A percentile compares a stretch with the other conserved stretches of the same genome.
Evolutionary conservation across 139 green algal species (phyloP).

Genomic region (Volvox reticuliferus): DNA sequence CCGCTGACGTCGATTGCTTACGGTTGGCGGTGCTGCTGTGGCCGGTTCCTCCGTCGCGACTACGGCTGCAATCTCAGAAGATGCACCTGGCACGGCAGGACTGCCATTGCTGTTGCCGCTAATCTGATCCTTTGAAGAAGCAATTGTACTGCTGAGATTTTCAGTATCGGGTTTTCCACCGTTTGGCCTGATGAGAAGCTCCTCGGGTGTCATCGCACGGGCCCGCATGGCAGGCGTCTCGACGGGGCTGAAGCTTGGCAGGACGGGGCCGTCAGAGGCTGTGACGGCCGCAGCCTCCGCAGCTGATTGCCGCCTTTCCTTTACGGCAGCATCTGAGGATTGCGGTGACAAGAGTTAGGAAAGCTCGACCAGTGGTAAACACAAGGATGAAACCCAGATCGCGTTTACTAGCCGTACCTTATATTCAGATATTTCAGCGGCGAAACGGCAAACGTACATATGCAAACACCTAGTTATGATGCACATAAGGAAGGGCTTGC

Average conservation of each 20-base stretch:
- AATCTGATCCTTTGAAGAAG: background rate
- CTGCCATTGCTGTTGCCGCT: background rate
- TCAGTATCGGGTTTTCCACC: background rate
- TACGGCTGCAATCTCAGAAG: background rate
- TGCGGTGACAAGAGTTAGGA: too few species aligned
- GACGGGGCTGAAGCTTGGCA: slow-evolving; percentile 31
- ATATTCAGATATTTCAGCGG: too few species aligned
- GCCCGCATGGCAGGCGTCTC: slow-evolving; percentile 39
- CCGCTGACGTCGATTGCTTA: slow-evolving; percentile 14
- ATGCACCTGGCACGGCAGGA: background rate
- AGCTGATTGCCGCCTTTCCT: background rate
- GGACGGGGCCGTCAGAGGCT: slow-evolving; percentile 9
- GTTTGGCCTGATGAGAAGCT: background rate
- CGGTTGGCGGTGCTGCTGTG: background rate
- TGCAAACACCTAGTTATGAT: too few species aligned
- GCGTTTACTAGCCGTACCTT: too few species aligned
- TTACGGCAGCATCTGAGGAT: background rate
- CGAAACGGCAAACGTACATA: too few species aligned
- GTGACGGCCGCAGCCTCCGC: background rate
- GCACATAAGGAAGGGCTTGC: too few species aligned
- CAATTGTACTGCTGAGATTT: background rate
- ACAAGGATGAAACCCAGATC: too few species aligned
- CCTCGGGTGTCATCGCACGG: background rate
- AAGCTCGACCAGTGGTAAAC: too few species aligned
- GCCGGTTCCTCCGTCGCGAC: background rate